A percentile compares a stretch with the other conserved stretches of the same genome.
Conservation (phyloP, 129 eudicot genomes). For the Pittosporum tobira region DNA sequence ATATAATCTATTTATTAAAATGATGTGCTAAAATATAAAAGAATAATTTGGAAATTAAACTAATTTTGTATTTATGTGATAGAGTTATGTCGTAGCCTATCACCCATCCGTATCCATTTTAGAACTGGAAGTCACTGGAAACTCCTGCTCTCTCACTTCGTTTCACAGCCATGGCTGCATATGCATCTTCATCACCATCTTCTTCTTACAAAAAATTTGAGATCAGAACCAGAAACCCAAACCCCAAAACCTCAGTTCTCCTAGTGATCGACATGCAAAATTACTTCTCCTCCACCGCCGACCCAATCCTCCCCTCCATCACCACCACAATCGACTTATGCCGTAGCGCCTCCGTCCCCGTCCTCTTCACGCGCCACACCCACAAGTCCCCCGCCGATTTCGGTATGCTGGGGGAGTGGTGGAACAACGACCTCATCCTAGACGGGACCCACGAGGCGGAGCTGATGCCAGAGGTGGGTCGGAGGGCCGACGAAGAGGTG, state of each 20-base stretch:
- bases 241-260: constrained; percentile 51
- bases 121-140: too few relatives aligned
- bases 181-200: background rate
- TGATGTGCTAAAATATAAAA: too few relatives aligned
- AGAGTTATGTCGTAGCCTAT: too few relatives aligned
- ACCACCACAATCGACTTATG: constrained; percentile 59
- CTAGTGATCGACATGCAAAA: constrained; percentile 84
- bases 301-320: constrained; percentile 48
- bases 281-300: constrained; percentile 58
- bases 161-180: background rate
- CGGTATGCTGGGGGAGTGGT: constrained; percentile 82
- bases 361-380: constrained; percentile 91
- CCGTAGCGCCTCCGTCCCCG: constrained; percentile 57
- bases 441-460: constrained; percentile 58
- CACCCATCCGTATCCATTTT: too few relatives aligned
- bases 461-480: constrained; percentile 45
- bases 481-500: constrained; percentile 36
- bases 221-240: constrained; percentile 48
- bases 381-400: constrained; percentile 54
- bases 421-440: constrained; percentile 62
- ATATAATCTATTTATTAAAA: too few relatives aligned
- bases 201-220: constrained; percentile 46
- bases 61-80: too few relatives aligned
- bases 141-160: background rate
- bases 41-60: too few relatives aligned